Evolutionary conservation across 2,329 filamentous ascomycete species (phyloP).

Genomic region (Aspergillus quadricinctus): DNA sequence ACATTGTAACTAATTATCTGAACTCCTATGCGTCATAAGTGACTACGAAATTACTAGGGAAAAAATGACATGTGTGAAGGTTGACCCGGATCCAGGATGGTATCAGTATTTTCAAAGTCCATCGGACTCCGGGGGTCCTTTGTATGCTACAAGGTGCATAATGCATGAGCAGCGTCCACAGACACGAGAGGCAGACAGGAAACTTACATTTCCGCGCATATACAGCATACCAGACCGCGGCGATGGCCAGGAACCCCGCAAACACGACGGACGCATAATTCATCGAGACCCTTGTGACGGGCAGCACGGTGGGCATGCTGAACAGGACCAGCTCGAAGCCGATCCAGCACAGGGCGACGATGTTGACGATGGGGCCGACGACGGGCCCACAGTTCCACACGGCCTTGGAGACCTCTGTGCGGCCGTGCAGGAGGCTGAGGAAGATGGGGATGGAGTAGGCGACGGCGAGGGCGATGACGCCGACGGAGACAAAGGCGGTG

Average conservation of each 20-base stretch:
- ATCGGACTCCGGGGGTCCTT: conserved; percentile 33
- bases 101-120: conserved; percentile 3
- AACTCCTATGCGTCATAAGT: background rate
- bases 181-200: background rate
- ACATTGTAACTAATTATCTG: background rate
- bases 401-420: conserved; percentile 46
- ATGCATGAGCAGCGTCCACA: background rate
- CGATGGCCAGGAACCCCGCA: conserved; percentile 50
- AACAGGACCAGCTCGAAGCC: conserved; percentile 52
- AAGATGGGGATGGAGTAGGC: conserved; percentile 55
- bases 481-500: conserved; percentile 50
- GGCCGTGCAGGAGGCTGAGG: conserved; percentile 46
- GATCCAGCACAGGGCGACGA: conserved; percentile 49
- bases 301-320: conserved; percentile 50
- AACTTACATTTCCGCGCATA: conserved; percentile 50
- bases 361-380: conserved; percentile 45
- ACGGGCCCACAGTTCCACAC: conserved; percentile 44
- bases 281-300: conserved; percentile 50
- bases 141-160: conserved; percentile 23
- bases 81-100: background rate
- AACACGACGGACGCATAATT: conserved; percentile 59
- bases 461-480: conserved; percentile 53
- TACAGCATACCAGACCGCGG: conserved; percentile 48
- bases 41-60: background rate
- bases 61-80: background rate